Percentiles rank a stretch among this genome's conserved stretches.
Conservation (phyloP, 2,329 filamentous ascomycete genomes). For the Cladophialophora carrionii region DNA sequence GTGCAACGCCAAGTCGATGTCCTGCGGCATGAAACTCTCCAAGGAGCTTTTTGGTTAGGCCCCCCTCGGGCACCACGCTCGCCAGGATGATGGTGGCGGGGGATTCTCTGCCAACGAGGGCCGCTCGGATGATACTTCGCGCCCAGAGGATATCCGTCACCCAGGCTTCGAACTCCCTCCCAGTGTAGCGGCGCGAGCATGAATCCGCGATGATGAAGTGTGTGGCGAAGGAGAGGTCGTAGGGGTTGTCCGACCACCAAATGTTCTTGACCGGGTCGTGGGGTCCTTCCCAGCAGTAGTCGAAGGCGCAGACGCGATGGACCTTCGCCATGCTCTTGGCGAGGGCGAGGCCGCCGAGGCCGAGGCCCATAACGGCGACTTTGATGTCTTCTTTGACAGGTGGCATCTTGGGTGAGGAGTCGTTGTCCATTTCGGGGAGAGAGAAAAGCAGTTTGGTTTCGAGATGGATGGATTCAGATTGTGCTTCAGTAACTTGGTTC, state of each 20-base stretch:
- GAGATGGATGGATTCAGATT: background rate
- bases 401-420: background rate
- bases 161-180: background rate
- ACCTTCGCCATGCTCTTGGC: background rate
- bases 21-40: background rate
- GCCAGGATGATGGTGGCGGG: conserved; percentile 5
- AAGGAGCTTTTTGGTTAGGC: background rate
- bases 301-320: conserved; percentile 1
- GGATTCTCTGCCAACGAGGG: background rate
- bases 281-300: background rate
- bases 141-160: background rate
- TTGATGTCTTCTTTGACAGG: background rate
- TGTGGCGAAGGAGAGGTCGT: background rate
- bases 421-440: background rate
- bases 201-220: conserved; percentile 2
- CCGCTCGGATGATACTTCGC: background rate
- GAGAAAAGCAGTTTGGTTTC: background rate
- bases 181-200: background rate
- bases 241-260: background rate
- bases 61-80: background rate
- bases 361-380: background rate
- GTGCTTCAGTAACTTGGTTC: background rate
- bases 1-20: conserved; percentile 1
- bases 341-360: background rate
- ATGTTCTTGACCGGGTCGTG: background rate